A percentile compares a stretch with the other conserved stretches of the same genome.
These are phyloP conservation scores for Thelonectria rubi DNA, from an alignment of 2,329 filamentous ascomycete genomes.

Conservation along the genomic window DNA sequence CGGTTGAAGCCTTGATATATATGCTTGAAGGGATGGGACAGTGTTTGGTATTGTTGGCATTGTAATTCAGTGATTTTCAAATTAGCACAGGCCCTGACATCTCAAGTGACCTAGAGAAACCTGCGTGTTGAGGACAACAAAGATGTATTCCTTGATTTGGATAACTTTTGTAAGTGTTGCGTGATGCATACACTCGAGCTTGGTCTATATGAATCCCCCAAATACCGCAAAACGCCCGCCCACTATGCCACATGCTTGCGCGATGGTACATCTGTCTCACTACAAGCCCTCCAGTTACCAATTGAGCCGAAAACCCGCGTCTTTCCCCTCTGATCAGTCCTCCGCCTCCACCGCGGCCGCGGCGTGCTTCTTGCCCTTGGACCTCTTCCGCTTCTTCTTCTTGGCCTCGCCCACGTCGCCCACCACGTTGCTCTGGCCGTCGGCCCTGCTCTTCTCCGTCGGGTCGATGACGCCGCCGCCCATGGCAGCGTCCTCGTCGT, in stretches of 20 bases:
- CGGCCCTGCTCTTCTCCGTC: slow-evolving; percentile 28
- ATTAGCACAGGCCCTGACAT: background rate
- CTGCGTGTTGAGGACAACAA: no score
- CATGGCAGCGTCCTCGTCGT: slow-evolving; percentile 38
- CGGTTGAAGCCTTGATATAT: background rate
- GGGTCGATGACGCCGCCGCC: slow-evolving; percentile 43
- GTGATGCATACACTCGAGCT: slow-evolving; percentile 22
- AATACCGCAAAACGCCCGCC: slow-evolving; percentile 34
- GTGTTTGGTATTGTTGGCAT: background rate
- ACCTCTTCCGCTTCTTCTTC: slow-evolving; percentile 64
- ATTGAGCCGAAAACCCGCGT: background rate
- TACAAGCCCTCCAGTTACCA: slow-evolving; percentile 1
- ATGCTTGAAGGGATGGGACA: background rate
- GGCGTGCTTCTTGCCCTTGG: slow-evolving; percentile 52
- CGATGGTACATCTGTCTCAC: slow-evolving; percentile 35
- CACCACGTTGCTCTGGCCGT: slow-evolving; percentile 40
- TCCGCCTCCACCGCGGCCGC: slow-evolving; percentile 43
- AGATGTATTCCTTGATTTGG: background rate
- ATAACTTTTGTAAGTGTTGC: slow-evolving; percentile 20
- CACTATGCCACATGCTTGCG: slow-evolving; percentile 30
- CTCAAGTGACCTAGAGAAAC: no score
- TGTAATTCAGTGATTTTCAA: slow-evolving; percentile 3
- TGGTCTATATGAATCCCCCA: slow-evolving; percentile 24
- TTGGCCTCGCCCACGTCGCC: slow-evolving; percentile 44
- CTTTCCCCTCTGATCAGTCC: slow-evolving; percentile 19